phyloP scores from a whole-genome alignment of 176 grass and related monocot genomes.

The Pontederia crassipes region DNA sequence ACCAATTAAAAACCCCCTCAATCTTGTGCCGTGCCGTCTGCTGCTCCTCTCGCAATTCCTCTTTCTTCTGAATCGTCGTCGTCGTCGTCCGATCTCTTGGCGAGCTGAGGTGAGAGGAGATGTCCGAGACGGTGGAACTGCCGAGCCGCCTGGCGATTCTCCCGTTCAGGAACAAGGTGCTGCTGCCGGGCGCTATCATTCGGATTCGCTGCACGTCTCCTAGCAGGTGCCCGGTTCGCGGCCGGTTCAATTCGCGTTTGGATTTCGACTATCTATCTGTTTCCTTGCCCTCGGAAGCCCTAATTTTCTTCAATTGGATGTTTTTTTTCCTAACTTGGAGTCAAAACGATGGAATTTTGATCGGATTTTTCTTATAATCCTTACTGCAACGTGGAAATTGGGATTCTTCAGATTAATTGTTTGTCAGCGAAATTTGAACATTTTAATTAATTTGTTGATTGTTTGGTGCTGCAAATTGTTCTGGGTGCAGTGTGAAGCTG shows the following conservation, averaged over 20 bases:
- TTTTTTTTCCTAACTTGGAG: not conserved
- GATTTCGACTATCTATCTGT: not conserved
- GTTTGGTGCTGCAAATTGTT: conserved; percentile 4
- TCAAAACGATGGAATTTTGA: not conserved
- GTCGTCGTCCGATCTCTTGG: not conserved
- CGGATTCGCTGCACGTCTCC: conserved; percentile 94
- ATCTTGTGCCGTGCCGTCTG: conserved; percentile 19
- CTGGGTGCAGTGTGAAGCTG: conserved; percentile 68
- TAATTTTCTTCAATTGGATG: not conserved
- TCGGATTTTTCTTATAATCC: not conserved
- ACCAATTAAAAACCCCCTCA: too few relatives aligned
- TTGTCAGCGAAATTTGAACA: not conserved
- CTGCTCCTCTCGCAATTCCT: conserved; percentile 8
- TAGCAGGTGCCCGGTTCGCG: conserved; percentile 42
- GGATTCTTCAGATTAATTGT: too few relatives aligned
- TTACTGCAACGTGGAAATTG: too few relatives aligned
- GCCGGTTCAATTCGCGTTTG: not conserved
- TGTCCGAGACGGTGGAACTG: conserved; percentile 74
- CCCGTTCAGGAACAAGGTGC: conserved; percentile 92
- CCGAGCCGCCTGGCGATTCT: conserved; percentile 82
- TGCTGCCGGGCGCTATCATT: conserved; percentile 84
- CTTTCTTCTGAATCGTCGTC: conserved; percentile 2
- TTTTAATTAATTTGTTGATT: conserved; percentile 3
- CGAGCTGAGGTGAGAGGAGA: conserved; percentile 8
- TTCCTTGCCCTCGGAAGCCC: not conserved